Evolutionary conservation across 805 yeast species (phyloP).

Genomic region (Ogataea pilisensis): DNA sequence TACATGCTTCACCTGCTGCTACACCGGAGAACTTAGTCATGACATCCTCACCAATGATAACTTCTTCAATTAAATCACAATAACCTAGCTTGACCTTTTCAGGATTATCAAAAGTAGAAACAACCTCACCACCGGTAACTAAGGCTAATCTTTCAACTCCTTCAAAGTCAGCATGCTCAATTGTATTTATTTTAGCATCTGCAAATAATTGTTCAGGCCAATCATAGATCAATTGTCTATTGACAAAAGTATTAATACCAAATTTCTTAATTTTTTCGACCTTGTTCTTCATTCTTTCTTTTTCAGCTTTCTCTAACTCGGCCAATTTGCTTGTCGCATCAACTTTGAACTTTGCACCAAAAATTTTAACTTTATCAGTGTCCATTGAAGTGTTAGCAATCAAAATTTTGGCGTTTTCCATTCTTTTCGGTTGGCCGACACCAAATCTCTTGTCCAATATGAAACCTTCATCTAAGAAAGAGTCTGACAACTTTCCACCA

Average conservation of each 20-base stretch:
- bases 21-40: constrained; percentile 95
- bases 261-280: constrained; percentile 86
- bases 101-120: constrained; percentile 91
- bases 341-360: constrained; percentile 96
- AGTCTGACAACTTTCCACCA: constrained; percentile 89
- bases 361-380: constrained; percentile 94
- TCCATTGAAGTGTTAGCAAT: constrained; percentile 96
- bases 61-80: constrained; percentile 87
- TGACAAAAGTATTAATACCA: constrained; percentile 79
- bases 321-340: constrained; percentile 94
- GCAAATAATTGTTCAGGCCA: constrained; percentile 96
- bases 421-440: constrained; percentile 83
- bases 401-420: constrained; percentile 79
- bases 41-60: constrained; percentile 87
- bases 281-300: constrained; percentile 85
- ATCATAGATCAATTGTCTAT: constrained; percentile 95
- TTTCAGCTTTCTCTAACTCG: constrained; percentile 90
- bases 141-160: constrained; percentile 95
- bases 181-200: constrained; percentile 81
- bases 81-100: constrained; percentile 80
- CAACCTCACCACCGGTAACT: constrained; percentile 98
- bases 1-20: constrained; percentile 93
- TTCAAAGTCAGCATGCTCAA: constrained; percentile 97
- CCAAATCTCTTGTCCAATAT: constrained; percentile 90
- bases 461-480: constrained; percentile 94